Evolutionary conservation across 139 green algal species (phyloP).

Genomic region (Chlamydomonas eustigma): DNA sequence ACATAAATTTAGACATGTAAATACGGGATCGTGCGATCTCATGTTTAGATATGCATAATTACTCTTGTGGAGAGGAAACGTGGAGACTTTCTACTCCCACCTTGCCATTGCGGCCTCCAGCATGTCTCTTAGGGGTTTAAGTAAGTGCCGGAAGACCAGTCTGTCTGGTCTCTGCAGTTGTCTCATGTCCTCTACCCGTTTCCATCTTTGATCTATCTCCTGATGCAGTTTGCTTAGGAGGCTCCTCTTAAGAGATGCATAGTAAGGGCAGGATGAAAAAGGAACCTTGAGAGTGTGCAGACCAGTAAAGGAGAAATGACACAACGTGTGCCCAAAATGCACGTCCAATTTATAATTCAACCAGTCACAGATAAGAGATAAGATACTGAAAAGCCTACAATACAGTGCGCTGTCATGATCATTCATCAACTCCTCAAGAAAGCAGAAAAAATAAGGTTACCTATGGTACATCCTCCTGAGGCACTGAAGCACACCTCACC

Average conservation of each 20-base stretch:
- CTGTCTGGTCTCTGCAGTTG: conserved; percentile 1
- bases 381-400: background rate
- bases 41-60: too few species aligned
- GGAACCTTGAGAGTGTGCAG: background rate
- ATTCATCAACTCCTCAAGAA: background rate
- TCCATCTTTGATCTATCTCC: background rate
- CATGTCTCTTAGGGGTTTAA: conserved; percentile 9
- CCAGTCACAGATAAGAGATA: too few species aligned
- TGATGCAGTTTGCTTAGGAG: background rate
- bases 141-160: conserved; percentile 8
- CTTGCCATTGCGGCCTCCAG: conserved; percentile 8
- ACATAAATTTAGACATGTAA: too few species aligned
- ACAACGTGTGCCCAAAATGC: background rate
- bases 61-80: too few species aligned
- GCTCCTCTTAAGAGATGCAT: too few species aligned
- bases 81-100: too few species aligned
- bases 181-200: background rate
- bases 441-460: background rate
- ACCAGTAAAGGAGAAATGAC: background rate
- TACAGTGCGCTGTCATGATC: background rate
- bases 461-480: background rate
- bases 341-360: too few species aligned
- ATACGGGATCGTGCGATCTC: too few species aligned
- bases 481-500: background rate
- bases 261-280: too few species aligned